These are phyloP conservation scores for Scedosporium apiospermum DNA, from an alignment of 2,329 filamentous ascomycete species.

Conservation along the genomic window DNA sequence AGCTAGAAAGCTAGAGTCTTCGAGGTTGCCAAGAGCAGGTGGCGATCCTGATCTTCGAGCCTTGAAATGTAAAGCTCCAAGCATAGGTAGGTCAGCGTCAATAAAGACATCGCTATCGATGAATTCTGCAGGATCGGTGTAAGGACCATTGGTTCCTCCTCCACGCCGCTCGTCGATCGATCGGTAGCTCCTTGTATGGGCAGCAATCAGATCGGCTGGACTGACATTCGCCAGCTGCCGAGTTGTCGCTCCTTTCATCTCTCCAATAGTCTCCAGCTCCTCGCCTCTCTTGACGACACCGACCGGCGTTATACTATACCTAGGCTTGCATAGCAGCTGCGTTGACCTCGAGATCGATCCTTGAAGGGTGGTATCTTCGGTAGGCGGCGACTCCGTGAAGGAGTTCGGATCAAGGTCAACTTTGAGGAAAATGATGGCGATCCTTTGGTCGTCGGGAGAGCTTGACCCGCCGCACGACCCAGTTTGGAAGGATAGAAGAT, in stretches of 20 bases:
- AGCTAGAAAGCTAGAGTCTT: constrained; percentile 15
- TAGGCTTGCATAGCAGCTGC: constrained; percentile 18
- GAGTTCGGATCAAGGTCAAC: constrained; percentile 11
- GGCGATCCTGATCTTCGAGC: constrained; percentile 12
- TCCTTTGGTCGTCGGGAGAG: constrained; percentile 13
- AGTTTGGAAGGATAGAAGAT: constrained; percentile 14
- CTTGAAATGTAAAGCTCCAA: constrained; percentile 20
- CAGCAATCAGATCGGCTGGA: constrained; percentile 16
- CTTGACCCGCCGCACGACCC: constrained; percentile 14
- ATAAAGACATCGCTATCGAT: constrained; percentile 17
- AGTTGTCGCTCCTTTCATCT: constrained; percentile 1
- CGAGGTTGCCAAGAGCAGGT: constrained; percentile 14
- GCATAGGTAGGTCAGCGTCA: constrained; percentile 22
- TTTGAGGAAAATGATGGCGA: constrained; percentile 15
- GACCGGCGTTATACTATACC: constrained; percentile 14
- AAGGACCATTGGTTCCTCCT: background rate
- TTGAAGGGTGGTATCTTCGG: constrained; percentile 10
- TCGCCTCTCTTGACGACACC: constrained; percentile 15
- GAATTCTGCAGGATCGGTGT: constrained; percentile 1
- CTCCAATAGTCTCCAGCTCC: constrained; percentile 11
- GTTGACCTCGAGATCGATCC: constrained; percentile 15
- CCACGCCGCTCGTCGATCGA: background rate
- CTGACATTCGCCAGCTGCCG: constrained; percentile 12
- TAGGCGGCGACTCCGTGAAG: background rate
- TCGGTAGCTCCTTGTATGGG: constrained; percentile 8